Evolutionary conservation across 192 early-diverging fungal genomes (phyloP), one percentile per base, ranked within the genome.

Genomic region (Rhizophagus clarus): DNA sequence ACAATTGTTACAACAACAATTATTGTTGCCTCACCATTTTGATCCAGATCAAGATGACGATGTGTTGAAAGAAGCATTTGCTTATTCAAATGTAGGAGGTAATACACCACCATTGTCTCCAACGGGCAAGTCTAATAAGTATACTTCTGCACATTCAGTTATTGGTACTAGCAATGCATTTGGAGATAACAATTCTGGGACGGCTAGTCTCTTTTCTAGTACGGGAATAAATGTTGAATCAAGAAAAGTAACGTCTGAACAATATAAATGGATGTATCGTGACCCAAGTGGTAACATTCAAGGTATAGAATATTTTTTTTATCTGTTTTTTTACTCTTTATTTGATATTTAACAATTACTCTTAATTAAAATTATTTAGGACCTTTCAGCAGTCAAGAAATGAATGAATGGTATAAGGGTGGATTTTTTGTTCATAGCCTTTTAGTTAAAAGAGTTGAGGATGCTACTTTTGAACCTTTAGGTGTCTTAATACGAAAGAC

Each of bases 331-430:
- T 7, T 37, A 37, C 34, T 37, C 4, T 7, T 70, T n/a, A 61
- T 34, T 5, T 61, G 0, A 7, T 64, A 34, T 62, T 45, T 28
- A 26, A 63, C 8, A 28, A 37, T 37, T 37, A 37, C 15, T 61
- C 15, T 61, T 24, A 2, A 32, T 10, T 28, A 49, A n/a, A 28
- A 61, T 63, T n/a, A 62, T 29, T 40, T 34, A 79, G 77, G 77
- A 2, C 97, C 97, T 29, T 99, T 98, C 81, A 84, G 89, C 12
- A 89, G 93, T 22, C 84, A 92, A 15, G 93, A 97, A 68, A 99
- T 99, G 97, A 95, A 99, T 63, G 96, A 95, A 56, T 99, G 97
- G 97, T 96, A 90, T 85, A 88, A 88, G 28, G 92, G 88, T 28
- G 94, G 94, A 31, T 99, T 95, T 83, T 98, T 99, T 80, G 86